Conservation (phyloP, 345 rosid genomes). For the Linum lewisii region DNA sequence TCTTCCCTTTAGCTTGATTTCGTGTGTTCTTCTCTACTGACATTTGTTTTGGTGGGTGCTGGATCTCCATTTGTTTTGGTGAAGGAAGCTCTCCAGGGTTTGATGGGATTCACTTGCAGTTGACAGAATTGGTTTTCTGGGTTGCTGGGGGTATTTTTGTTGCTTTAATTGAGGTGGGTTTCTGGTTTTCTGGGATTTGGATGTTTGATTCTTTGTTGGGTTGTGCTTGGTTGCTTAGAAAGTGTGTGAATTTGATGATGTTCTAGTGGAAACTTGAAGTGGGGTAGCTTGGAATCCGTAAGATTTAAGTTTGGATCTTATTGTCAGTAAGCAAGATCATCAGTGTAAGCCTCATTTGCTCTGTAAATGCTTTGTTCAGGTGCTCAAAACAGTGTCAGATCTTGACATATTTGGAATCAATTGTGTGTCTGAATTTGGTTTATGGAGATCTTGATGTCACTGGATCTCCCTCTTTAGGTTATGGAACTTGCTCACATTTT, state of each 20-base stretch:
- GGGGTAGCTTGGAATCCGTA: too few relatives aligned
- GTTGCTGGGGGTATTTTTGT: neutral
- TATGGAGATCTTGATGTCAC: neutral
- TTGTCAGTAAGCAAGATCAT: neutral
- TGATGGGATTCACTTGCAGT: constrained; percentile 1
- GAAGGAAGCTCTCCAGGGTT: neutral
- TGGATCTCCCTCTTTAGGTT: neutral
- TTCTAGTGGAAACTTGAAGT: too few relatives aligned
- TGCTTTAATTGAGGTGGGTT: neutral
- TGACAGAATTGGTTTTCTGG: neutral
- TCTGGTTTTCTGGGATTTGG: neutral
- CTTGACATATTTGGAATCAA: neutral
- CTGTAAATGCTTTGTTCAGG: neutral
- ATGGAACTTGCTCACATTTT: neutral
- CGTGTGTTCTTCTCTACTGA: constrained; percentile 1
- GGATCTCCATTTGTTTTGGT: too few relatives aligned
- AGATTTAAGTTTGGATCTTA: neutral
- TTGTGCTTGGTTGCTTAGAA: constrained; percentile 5
- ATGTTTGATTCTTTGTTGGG: too few relatives aligned
- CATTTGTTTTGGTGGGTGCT: too few relatives aligned
- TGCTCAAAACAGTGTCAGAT: constrained; percentile 8
- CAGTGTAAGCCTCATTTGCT: neutral
- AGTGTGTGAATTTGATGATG: neutral
- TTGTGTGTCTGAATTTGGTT: neutral
- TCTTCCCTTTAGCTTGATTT: neutral